Conservation (phyloP, 306 rosid species). For the Biancaea sappan region DNA sequence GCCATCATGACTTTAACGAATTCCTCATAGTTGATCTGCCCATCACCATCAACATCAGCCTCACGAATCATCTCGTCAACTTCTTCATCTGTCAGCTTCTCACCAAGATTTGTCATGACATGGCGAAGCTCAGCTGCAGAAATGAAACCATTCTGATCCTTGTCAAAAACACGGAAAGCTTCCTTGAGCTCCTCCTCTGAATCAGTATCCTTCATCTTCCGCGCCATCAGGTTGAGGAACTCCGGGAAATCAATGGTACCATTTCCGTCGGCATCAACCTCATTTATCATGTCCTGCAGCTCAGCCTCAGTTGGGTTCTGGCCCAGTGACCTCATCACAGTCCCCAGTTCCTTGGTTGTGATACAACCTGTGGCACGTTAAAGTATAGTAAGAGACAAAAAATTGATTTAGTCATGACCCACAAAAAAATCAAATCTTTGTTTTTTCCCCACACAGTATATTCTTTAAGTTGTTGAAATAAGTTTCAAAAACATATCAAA, state of each 20-base stretch:
- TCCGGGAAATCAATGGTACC: conserved; percentile 87
- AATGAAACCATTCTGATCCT: conserved; percentile 89
- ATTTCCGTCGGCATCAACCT: conserved; percentile 83
- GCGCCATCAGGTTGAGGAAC: conserved; percentile 81
- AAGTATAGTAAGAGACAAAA: conserved; percentile 3
- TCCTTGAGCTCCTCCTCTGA: conserved; percentile 88
- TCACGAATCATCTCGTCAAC: conserved; percentile 88
- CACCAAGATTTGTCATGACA: conserved; percentile 84
- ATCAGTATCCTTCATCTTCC: conserved; percentile 85
- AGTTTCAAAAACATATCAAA: neutral
- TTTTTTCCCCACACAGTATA: neutral
- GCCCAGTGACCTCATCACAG: conserved; percentile 81
- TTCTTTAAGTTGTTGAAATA: neutral
- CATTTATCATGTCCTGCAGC: conserved; percentile 83
- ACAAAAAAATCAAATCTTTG: neutral
- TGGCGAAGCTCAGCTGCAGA: conserved; percentile 92
- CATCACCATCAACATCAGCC: conserved; percentile 84
- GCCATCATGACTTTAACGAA: conserved; percentile 91
- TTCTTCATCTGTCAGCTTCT: conserved; percentile 85
- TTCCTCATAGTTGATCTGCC: conserved; percentile 83
- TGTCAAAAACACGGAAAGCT: conserved; percentile 83
- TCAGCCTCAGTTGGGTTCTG: conserved; percentile 90
- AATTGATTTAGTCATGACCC: neutral
- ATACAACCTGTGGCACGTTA: conserved; percentile 57
- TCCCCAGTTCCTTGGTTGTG: conserved; percentile 84